These are phyloP conservation scores for Chlorella sp. DNA, from an alignment of 139 green algal genomes.

Conservation along the genomic window DNA sequence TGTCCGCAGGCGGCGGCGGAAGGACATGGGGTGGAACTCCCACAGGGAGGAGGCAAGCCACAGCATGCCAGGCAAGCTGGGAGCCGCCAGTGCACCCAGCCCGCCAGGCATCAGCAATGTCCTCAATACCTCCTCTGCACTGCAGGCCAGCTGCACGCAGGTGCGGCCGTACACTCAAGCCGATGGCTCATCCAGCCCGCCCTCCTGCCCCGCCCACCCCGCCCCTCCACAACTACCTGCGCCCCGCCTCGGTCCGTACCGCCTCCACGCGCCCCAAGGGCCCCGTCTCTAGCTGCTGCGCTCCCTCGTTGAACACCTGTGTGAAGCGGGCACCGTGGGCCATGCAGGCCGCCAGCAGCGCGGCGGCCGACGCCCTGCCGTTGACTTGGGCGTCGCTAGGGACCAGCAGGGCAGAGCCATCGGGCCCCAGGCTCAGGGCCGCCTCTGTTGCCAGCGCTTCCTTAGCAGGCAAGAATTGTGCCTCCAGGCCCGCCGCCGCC, in stretches of 20 bases:
- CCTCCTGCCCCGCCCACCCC: not conserved
- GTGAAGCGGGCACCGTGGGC: conserved; percentile 22
- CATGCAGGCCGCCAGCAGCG: conserved; percentile 59
- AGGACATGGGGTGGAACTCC: not conserved
- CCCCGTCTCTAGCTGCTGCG: not conserved
- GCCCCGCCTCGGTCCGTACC: conserved; percentile 10
- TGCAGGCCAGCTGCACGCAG: no score
- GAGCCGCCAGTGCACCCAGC: not conserved
- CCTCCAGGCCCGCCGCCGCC: conserved; percentile 37
- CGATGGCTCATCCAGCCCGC: not conserved
- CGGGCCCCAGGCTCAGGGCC: not conserved
- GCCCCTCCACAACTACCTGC: conserved; percentile 32
- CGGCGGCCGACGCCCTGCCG: conserved; percentile 56
- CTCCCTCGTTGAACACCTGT: conserved; percentile 30
- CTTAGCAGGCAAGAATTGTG: not conserved
- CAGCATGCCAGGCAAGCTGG: not conserved
- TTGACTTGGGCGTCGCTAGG: conserved; percentile 47
- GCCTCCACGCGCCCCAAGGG: not conserved
- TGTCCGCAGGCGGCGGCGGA: not conserved
- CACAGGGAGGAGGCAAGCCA: not conserved
- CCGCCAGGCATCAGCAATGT: not conserved
- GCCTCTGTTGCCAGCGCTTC: not conserved
- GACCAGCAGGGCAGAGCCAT: conserved; percentile 25
- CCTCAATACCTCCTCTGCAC: no score
- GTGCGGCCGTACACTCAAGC: no score